Evolutionary conservation across 1,284 basidiomycete genomes (phyloP), one percentile per base, ranked within the genome.

Genomic region (Inonotus hispidus): DNA sequence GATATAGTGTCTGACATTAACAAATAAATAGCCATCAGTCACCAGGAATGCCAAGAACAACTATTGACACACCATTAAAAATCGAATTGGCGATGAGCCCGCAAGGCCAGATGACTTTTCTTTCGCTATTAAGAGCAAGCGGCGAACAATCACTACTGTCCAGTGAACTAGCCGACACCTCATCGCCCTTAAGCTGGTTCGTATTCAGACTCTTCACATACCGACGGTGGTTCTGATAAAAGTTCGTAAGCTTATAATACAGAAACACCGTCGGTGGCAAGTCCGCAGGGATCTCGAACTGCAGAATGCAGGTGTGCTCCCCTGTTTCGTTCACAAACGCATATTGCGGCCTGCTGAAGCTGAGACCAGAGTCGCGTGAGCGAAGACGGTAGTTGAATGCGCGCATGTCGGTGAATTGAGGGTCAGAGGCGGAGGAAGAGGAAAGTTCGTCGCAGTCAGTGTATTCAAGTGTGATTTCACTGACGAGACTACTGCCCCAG

Each of bases 71-170:
- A 92, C 92, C 95, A 70, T 99, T 99, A 79, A 98, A 99, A 7
- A 95, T 62, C n/a, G 93, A 96, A 75, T 99, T 99, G 53, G 97
- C 97, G 66, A 99, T 97, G 65, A 99, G 79, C 38, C 97, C 97
- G 68, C 97, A 99, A 0, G 97, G 97, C 71, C 95, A 99, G 70
- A 93, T 83, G 5, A 83, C 77, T 70, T 82, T 84, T 64, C 70
- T 74, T 62, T 75, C 69, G 23, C 77, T 74, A 2, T 76, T 72
- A 11, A 78, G 68, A 1, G 81, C 92, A 47, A 98, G 79, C 1
- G 97, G 97, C 73, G 95, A 94, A 82, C 95, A 99, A 68, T 95
- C 87, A 21, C 92, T 86, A 53, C 79, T 76, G 63, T 88, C 76
- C 54, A 97, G 77, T 54, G 79, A 72, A n/a, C 65, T 71, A 2